Conservation (phyloP, 192 early-diverging fungal species). For the Backusella westeae region DNA sequence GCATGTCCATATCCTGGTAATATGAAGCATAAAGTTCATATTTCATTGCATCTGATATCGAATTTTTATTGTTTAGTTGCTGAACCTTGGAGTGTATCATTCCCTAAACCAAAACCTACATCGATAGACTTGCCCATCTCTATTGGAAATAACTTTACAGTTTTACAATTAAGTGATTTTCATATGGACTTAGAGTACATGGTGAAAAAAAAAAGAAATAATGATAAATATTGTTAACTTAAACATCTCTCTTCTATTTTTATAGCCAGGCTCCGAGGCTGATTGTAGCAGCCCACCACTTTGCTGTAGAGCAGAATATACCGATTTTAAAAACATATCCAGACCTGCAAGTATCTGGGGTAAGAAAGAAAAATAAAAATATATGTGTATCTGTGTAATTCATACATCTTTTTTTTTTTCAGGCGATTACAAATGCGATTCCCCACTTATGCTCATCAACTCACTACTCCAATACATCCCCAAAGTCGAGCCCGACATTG, state of each 20-base stretch:
- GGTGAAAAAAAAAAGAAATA: background rate
- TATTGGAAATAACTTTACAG: slow-evolving; percentile 38
- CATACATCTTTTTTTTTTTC: background rate
- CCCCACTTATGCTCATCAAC: slow-evolving; percentile 41
- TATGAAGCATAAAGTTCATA: background rate
- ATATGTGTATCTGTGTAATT: background rate
- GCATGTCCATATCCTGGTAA: slow-evolving; percentile 41
- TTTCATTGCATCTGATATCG: background rate
- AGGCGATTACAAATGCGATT: slow-evolving; percentile 53
- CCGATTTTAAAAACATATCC: slow-evolving; percentile 30
- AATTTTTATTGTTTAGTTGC: background rate
- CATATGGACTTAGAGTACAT: slow-evolving; percentile 45
- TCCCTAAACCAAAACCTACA: slow-evolving; percentile 42
- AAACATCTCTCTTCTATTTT: background rate
- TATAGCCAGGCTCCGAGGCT: slow-evolving; percentile 39
- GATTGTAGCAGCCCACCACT: slow-evolving; percentile 47
- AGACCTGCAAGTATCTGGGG: slow-evolving; percentile 33
- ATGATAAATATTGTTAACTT: too few species aligned
- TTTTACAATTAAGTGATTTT: slow-evolving; percentile 50
- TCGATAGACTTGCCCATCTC: slow-evolving; percentile 17
- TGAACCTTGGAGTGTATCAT: slow-evolving; percentile 31
- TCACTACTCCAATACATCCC: slow-evolving; percentile 45
- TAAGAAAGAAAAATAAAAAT: slow-evolving; percentile 13
- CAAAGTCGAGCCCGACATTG: slow-evolving; percentile 33
- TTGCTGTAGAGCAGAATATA: slow-evolving; percentile 47